Percentiles rank a stretch among this genome's conserved stretches.
These are phyloP conservation scores for Trichoderma gamsii DNA, from an alignment of 495 filamentous ascomycete genomes.

Conservation along the genomic window DNA sequence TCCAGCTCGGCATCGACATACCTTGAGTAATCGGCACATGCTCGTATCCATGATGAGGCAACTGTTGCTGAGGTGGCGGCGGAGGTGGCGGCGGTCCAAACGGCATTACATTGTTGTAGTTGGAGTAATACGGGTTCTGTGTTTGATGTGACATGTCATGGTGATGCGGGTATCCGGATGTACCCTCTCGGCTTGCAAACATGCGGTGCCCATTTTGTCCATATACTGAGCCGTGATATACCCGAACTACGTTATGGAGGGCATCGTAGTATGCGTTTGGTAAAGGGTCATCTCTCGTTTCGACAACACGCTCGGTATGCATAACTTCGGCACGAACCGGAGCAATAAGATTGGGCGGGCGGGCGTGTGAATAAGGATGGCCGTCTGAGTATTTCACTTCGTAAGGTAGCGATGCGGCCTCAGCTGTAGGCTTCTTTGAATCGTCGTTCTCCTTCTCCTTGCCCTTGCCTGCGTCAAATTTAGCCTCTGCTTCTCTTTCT, in stretches of 20 bases:
- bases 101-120: conserved; percentile 19
- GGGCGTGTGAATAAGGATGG: conserved; percentile 15
- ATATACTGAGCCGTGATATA: conserved; percentile 45
- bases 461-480: conserved; percentile 14
- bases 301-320: conserved; percentile 38
- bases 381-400: background rate
- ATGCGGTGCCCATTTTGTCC: conserved; percentile 35
- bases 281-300: conserved; percentile 34
- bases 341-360: conserved; percentile 29
- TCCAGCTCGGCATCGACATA: conserved; percentile 20
- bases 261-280: conserved; percentile 48
- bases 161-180: conserved; percentile 18
- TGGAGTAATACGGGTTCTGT: conserved; percentile 25
- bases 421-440: background rate
- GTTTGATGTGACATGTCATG: conserved; percentile 24
- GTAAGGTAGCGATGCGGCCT: background rate
- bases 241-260: conserved; percentile 33
- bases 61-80: conserved; percentile 19
- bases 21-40: conserved; percentile 11
- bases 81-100: background rate
- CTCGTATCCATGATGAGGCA: background rate
- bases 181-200: conserved; percentile 21
- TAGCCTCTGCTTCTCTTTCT: conserved; percentile 18
- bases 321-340: conserved; percentile 33
- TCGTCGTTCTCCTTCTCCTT: conserved; percentile 17